These are phyloP conservation scores for Rosa hybrid DNA, from an alignment of 331 rosid genomes.

Conservation along the genomic window DNA sequence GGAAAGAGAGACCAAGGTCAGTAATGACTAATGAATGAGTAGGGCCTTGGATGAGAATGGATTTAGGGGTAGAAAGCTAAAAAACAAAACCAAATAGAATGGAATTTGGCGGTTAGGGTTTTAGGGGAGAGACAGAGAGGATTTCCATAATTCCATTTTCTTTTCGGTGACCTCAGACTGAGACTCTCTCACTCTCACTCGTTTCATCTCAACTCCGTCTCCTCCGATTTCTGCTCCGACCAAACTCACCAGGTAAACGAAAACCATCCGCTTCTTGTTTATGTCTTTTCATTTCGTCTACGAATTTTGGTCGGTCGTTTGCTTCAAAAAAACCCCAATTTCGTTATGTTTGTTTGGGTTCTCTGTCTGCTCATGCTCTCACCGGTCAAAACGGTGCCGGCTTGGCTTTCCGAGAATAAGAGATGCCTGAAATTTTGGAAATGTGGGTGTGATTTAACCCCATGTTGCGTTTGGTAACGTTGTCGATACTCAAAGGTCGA, in stretches of 20 bases:
- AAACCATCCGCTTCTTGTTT: neutral
- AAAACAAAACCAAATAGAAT: neutral
- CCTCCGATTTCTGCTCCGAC: neutral
- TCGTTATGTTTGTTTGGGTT: neutral
- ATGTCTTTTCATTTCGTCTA: neutral
- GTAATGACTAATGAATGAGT: neutral
- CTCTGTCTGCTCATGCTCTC: neutral
- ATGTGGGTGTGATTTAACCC: neutral
- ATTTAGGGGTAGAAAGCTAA: neutral
- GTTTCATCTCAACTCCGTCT: neutral
- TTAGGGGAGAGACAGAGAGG: neutral
- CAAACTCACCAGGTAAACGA: neutral
- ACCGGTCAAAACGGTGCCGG: neutral
- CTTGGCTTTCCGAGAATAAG: neutral
- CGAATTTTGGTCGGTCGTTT: neutral
- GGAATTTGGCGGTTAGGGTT: conserved; percentile 21
- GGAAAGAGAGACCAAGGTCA: neutral
- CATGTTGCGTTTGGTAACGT: neutral
- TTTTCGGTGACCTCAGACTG: neutral
- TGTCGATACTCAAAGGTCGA: neutral
- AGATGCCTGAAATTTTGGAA: neutral
- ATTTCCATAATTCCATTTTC: neutral
- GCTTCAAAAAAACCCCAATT: neutral
- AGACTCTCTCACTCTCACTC: neutral
- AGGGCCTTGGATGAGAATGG: neutral